A percentile compares a stretch with the other conserved stretches of the same genome.
Evolutionary conservation across 257 asterid genomes (phyloP).

Genomic region (Asclepias syriaca): DNA sequence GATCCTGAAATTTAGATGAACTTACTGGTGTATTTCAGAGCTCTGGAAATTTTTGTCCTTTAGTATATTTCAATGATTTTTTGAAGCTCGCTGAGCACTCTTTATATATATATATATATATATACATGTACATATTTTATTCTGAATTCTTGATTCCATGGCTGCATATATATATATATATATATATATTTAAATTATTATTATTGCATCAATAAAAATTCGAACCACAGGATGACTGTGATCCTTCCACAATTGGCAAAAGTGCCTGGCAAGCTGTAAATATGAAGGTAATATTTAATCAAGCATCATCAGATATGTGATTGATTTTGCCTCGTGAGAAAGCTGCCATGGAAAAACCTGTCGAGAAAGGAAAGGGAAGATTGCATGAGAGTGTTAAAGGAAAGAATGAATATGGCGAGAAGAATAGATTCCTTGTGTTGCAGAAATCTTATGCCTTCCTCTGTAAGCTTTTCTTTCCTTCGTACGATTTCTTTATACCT

Average conservation of each 20-base stretch:
- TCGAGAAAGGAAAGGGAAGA: slow-evolving; percentile 5
- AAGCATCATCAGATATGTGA: background rate
- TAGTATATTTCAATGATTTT: background rate
- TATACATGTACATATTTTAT: background rate
- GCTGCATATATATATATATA: too few relatives aligned
- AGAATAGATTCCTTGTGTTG: slow-evolving; percentile 34
- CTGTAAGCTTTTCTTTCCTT: slow-evolving; percentile 44
- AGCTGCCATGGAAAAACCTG: background rate
- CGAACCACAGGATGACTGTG: background rate
- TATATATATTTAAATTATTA: too few relatives aligned
- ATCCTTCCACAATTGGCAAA: too few relatives aligned
- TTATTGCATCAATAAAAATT: background rate
- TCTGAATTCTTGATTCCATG: background rate
- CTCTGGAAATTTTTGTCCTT: background rate
- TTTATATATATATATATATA: too few relatives aligned
- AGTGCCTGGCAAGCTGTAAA: too few relatives aligned
- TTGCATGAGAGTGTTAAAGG: slow-evolving; percentile 15
- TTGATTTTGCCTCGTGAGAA: too few relatives aligned
- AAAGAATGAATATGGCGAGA: slow-evolving; percentile 32
- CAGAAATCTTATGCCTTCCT: slow-evolving; percentile 40
- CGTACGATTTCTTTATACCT: slow-evolving; percentile 4
- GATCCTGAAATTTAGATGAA: background rate
- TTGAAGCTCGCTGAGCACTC: background rate
- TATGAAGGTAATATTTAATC: too few relatives aligned
- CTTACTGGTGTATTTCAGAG: background rate